A percentile compares a stretch with the other conserved stretches of the same genome.
These are phyloP conservation scores for Aspergillus fischeri DNA, from an alignment of 2,329 filamentous ascomycete genomes.

Conservation along the genomic window DNA sequence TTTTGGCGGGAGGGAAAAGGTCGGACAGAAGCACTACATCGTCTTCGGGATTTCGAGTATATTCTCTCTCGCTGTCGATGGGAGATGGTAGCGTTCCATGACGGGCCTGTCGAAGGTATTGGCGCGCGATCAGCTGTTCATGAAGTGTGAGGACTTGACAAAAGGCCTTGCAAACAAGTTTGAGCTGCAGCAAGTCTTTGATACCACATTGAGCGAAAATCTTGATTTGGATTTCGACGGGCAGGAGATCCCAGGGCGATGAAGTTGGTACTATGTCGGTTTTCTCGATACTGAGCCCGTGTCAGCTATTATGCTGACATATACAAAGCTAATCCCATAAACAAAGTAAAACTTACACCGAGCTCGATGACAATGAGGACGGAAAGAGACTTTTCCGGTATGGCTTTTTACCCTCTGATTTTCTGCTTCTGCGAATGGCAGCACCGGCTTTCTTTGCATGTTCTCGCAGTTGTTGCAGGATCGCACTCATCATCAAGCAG, in stretches of 20 bases:
- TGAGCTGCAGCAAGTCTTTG: conserved; percentile 33
- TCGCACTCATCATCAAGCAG: conserved; percentile 31
- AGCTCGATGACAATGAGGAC: conserved; percentile 19
- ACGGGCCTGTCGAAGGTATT: conserved; percentile 39
- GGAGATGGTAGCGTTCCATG: conserved; percentile 41
- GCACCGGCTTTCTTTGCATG: conserved; percentile 32
- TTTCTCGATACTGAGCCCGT: conserved; percentile 18
- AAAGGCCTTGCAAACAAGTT: conserved; percentile 38
- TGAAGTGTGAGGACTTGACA: conserved; percentile 32
- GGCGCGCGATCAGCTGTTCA: conserved; percentile 38
- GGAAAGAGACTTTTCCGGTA: conserved; percentile 19
- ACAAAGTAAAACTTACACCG: conserved; percentile 18
- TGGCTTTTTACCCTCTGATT: conserved; percentile 21
- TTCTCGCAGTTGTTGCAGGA: conserved; percentile 29
- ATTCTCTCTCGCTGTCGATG: conserved; percentile 30
- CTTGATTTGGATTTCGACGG: conserved; percentile 39
- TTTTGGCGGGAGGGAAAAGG: conserved; percentile 37
- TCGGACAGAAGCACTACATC: conserved; percentile 43
- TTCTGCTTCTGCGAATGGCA: conserved; percentile 27
- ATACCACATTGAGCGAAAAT: conserved; percentile 40
- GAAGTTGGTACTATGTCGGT: conserved; percentile 23
- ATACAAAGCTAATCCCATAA: not conserved
- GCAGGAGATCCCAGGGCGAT: conserved; percentile 37
- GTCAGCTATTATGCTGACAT: conserved; percentile 7
- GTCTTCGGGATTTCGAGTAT: conserved; percentile 40